Conservation (phyloP, 1,284 basidiomycete genomes). For the Somion occarium region DNA sequence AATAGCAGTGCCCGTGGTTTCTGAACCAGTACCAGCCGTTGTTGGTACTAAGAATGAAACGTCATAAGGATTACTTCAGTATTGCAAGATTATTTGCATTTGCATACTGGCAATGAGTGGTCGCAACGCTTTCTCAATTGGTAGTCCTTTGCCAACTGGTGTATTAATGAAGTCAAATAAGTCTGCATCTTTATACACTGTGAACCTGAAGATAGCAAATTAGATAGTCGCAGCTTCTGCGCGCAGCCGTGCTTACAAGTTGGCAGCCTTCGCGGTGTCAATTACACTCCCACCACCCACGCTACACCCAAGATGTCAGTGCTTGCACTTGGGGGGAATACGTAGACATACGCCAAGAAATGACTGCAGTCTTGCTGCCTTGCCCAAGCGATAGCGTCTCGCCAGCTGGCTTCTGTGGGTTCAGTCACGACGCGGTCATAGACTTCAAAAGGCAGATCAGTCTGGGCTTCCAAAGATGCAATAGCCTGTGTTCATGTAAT, state of each 20-base stretch:
- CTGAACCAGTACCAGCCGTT: slow-evolving; percentile 95
- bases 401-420: slow-evolving; percentile 88
- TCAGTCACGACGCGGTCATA: slow-evolving; percentile 86
- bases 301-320: slow-evolving; percentile 32
- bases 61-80: background rate
- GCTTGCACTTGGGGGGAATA: background rate
- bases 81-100: background rate
- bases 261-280: slow-evolving; percentile 92
- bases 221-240: background rate
- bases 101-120: slow-evolving; percentile 79
- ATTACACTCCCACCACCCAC: slow-evolving; percentile 96
- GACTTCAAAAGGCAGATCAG: slow-evolving; percentile 76
- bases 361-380: slow-evolving; percentile 86
- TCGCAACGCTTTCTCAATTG: slow-evolving; percentile 70
- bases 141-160: slow-evolving; percentile 88
- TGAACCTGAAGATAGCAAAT: slow-evolving; percentile 45
- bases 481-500: slow-evolving; percentile 49
- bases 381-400: slow-evolving; percentile 86
- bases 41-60: slow-evolving; percentile 63
- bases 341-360: slow-evolving; percentile 73
- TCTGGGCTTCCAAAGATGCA: slow-evolving; percentile 68
- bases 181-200: slow-evolving; percentile 88
- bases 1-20: slow-evolving; percentile 98
- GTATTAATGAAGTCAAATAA: slow-evolving; percentile 97
- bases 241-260: slow-evolving; percentile 57